Base-by-base conservation (phyloP, 139 green algal genomes). In the Volvox reticuliferus region DNA sequence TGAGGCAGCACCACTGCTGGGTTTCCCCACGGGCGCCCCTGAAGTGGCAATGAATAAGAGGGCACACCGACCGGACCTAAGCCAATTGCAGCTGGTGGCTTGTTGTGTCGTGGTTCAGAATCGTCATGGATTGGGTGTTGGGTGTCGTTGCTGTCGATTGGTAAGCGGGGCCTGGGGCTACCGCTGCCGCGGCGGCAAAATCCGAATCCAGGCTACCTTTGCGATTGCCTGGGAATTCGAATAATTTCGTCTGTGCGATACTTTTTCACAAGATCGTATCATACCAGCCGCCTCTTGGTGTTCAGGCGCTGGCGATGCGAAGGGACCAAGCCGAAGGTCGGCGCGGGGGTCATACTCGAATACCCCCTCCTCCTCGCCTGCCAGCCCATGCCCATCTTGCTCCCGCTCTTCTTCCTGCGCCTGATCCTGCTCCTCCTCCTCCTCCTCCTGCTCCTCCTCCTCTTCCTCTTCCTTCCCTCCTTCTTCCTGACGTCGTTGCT, bases 271-370 rank as follows among this genome's bases (percentile, higher is more conserved):
- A 55, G 65, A 73, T 12, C 16, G 6, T 28, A 26, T 24, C 6
- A 28, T 24, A 26, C 12, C 65, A 28, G 65, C 65, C 12, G 12
- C 65, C 21, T 73, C 65, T 73, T 24, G 65, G 65, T 44, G 6
- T 3, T 37, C 63, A 26, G 82, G 5, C 24, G 63, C 36, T 32
- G 83, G 26, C 14, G 68, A 13, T n/a, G 71, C 73, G 28, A 90
- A 90, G 1, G 86, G 86, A 21, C 86, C 86, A 13, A 90, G 50
- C 33, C 86, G 86, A 1, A 44, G 20, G 22, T 90, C 86, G 0
- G 71, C 50, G 17, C 71, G 71, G 1, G 86, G 50, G 50, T 90
- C 86, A 32, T 90, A 89, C 12, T 67, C 18, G 65, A 3, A 73
- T 28, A 28, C 21, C 65, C 21, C 55, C 9, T 24, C 84, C 65